Evolutionary conservation across 1,284 basidiomycete genomes (phyloP), one percentile per base, ranked within the genome.

Genomic region (Amylostereum areolatum): DNA sequence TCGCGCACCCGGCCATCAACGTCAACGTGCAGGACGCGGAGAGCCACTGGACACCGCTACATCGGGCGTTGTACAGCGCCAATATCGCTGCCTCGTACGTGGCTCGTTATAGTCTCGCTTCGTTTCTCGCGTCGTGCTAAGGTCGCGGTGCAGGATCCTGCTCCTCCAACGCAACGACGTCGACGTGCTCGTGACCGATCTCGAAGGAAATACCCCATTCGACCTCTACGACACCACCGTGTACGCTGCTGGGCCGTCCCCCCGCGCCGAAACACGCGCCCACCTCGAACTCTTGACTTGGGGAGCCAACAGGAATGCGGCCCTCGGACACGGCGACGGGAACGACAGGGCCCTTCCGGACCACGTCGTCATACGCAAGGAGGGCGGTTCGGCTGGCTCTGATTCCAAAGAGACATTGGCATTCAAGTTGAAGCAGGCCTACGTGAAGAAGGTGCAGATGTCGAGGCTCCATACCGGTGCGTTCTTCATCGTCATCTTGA

Each of bases 201-300:
- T 73, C 34, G 96, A 98, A 61, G 96, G 94, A 1, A 86, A 97
- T 64, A 93, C 92, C 0, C 83, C 94, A 0, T 95, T 95, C 56
- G 96, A 99, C 61, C 70, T 99, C 28, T 98, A 94, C 70, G 97
- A 97, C 61, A 85, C 87, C 3, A 96, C 92, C 0, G 73, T 97
- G 31, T 78, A 83, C 52, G 85, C 81, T 10, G 84, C 82, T 1
- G 78, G 83, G 61, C 90, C 90, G 3, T 70, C 70, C 37, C 63
- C 67, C 2, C 32, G 45, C 36, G 53, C 48, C 2, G 55, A 62
- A 3, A 64, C 70, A 10, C 18, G 18, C 18, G 64, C 61, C 3
- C 61, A 62, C 18, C 60, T 66, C 27, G 85, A 97, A 48, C 69
- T 99, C 10, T 89, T 83, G 58, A 92, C 89, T 0, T 99, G 96